Evolutionary conservation across 371 early-diverging fungal genomes (phyloP).

Genomic region (Apophysomyces trapeziformis): DNA sequence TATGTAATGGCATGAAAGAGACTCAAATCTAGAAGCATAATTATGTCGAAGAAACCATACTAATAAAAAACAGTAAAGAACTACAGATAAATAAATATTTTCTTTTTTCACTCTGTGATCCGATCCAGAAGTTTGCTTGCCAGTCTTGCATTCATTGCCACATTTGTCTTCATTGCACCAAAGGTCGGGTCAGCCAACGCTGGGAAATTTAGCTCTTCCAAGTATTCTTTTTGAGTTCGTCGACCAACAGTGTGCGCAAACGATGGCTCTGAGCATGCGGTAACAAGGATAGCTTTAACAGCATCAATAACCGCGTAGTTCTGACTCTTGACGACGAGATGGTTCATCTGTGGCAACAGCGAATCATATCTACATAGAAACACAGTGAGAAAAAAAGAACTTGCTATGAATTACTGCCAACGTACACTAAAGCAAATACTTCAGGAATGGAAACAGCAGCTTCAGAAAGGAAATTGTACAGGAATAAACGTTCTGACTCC

Average conservation of each 20-base stretch:
- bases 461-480: constrained; percentile 70
- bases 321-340: constrained; percentile 50
- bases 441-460: constrained; percentile 60
- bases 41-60: background rate
- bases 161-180: constrained; percentile 45
- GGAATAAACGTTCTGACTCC: constrained; percentile 65
- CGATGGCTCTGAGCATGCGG: constrained; percentile 66
- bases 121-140: constrained; percentile 61
- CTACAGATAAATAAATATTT: constrained; percentile 13
- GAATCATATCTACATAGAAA: constrained; percentile 47
- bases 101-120: constrained; percentile 54
- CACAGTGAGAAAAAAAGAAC: background rate
- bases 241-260: constrained; percentile 33
- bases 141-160: constrained; percentile 50
- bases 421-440: constrained; percentile 52
- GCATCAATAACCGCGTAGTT: constrained; percentile 47
- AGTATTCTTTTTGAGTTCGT: constrained; percentile 40
- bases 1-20: no score
- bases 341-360: constrained; percentile 55
- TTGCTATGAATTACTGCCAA: constrained; percentile 16
- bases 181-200: constrained; percentile 30
- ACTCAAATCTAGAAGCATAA: background rate
- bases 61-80: background rate
- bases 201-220: constrained; percentile 58
- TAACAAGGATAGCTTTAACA: constrained; percentile 69